Conservation (phyloP, 176 grass and related monocot species). For the Tuctoria greenei region DNA sequence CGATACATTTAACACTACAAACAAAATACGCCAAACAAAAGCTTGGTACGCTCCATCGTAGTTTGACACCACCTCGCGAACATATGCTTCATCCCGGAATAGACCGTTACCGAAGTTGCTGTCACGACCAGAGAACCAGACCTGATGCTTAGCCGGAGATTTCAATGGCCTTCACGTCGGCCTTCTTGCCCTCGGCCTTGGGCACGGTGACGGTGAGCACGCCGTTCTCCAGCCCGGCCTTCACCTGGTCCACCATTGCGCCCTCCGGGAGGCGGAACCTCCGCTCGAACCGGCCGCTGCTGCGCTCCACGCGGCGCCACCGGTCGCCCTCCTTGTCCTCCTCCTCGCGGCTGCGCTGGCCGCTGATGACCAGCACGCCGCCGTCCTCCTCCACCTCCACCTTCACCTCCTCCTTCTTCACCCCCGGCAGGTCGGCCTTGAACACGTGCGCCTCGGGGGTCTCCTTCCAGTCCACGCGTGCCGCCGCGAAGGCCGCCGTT, state of each 20-base stretch:
- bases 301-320: slow-evolving; percentile 26
- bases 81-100: not conserved
- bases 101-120: too few species aligned
- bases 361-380: slow-evolving; percentile 53
- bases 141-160: not conserved
- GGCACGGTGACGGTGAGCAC: slow-evolving; percentile 48
- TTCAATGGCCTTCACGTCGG: slow-evolving; percentile 26
- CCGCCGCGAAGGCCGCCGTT: slow-evolving; percentile 34
- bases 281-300: not conserved
- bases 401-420: slow-evolving; percentile 69
- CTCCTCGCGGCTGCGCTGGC: slow-evolving; percentile 54
- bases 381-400: slow-evolving; percentile 60
- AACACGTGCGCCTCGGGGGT: slow-evolving; percentile 65
- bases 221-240: slow-evolving; percentile 37
- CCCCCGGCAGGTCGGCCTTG: slow-evolving; percentile 60
- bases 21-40: not conserved
- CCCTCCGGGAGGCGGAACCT: not conserved
- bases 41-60: too few species aligned
- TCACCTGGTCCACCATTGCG: not conserved
- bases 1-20: not conserved
- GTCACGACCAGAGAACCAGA: too few species aligned
- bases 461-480: slow-evolving; percentile 64
- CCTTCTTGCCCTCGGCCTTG: slow-evolving; percentile 38
- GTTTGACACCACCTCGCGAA: not conserved
- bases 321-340: slow-evolving; percentile 50